Evolutionary conservation across 2,329 filamentous ascomycete species (phyloP).

Genomic region (Hymenoscyphus salicellus): DNA sequence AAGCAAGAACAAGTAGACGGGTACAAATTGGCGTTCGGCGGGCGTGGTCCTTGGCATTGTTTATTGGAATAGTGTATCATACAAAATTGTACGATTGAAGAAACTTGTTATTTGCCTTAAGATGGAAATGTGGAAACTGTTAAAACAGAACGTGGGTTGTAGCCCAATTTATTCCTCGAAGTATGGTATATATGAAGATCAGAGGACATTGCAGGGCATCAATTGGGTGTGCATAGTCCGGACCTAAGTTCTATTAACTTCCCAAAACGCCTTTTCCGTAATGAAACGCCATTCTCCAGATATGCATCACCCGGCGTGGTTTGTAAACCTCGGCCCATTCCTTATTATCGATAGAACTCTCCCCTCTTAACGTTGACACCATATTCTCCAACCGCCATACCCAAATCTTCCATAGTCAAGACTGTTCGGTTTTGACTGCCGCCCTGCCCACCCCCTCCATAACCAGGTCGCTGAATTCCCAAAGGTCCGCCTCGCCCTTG

Average conservation of each 20-base stretch:
- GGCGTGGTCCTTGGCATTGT: conserved; percentile 13
- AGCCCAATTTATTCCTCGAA: neutral
- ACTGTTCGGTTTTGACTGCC: conserved; percentile 89
- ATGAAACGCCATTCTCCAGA: neutral
- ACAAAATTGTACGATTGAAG: conserved; percentile 6
- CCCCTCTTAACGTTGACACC: conserved; percentile 96
- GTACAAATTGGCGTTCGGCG: conserved; percentile 10
- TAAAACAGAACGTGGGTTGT: neutral
- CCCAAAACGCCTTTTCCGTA: neutral
- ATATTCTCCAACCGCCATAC: conserved; percentile 97
- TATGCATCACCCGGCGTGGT: neutral
- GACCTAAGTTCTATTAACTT: neutral
- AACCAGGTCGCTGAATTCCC: conserved; percentile 65
- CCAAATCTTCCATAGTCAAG: conserved; percentile 96
- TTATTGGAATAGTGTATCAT: neutral
- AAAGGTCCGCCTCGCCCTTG: conserved; percentile 49
- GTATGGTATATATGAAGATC: neutral
- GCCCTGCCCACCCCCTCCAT: conserved; percentile 83
- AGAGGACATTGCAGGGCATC: neutral
- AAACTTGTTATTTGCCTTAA: too few species aligned
- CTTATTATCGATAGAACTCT: conserved; percentile 79
- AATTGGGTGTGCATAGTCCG: neutral
- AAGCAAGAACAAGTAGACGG: conserved; percentile 60
- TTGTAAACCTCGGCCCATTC: neutral
- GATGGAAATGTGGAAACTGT: too few species aligned